A percentile compares a stretch with the other conserved stretches of the same genome.
These are phyloP conservation scores for Coniochaeta sp. DNA, from an alignment of 2,329 filamentous ascomycete genomes.

Conservation along the genomic window DNA sequence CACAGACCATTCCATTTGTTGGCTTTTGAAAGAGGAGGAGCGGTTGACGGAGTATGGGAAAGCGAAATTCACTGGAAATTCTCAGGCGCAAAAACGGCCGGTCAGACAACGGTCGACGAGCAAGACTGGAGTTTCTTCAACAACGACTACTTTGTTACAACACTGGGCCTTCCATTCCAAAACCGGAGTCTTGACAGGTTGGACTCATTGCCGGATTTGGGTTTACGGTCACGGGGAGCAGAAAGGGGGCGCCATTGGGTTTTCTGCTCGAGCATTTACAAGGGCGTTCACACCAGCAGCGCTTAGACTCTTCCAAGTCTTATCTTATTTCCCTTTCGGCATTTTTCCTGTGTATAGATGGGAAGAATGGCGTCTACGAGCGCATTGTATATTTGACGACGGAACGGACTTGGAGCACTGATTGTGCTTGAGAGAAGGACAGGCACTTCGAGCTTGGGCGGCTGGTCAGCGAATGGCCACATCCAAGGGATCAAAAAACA, in stretches of 20 bases:
- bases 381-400: background rate
- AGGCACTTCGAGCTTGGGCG: background rate
- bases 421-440: background rate
- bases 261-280: conserved; percentile 15
- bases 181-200: background rate
- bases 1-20: background rate
- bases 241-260: conserved; percentile 7
- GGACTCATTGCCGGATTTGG: background rate
- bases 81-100: background rate
- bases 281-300: conserved; percentile 10
- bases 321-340: background rate
- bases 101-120: background rate
- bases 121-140: background rate
- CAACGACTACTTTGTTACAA: background rate
- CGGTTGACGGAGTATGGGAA: background rate
- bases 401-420: background rate
- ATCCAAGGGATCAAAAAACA: background rate
- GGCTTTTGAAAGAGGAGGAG: background rate
- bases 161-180: background rate
- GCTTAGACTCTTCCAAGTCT: background rate
- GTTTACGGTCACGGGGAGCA: conserved; percentile 4
- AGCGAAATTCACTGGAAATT: background rate
- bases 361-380: background rate
- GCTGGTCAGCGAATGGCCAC: background rate
- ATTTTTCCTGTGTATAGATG: background rate